A percentile compares a stretch with the other conserved stretches of the same genome.
These are phyloP conservation scores for Eucalyptus tenuipes DNA, from an alignment of 345 rosid species.

Conservation along the genomic window DNA sequence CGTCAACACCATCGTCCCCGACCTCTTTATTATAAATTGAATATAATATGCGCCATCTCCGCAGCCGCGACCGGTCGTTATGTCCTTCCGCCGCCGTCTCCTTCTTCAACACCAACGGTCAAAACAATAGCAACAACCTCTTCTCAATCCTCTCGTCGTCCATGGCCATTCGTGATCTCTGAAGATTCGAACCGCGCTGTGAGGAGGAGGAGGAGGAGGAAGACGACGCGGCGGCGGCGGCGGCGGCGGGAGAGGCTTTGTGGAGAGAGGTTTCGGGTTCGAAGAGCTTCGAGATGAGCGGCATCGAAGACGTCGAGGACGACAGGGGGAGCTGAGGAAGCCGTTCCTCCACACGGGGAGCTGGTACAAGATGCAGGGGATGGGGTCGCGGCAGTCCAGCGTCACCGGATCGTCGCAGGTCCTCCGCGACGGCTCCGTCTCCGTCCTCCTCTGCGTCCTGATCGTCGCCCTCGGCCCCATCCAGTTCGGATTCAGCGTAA, in stretches of 20 bases:
- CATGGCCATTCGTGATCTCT: not conserved
- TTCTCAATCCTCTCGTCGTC: too few relatives aligned
- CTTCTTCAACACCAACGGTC: not conserved
- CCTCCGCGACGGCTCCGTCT: conserved; percentile 58
- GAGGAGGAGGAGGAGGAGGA: not conserved
- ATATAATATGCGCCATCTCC: not conserved
- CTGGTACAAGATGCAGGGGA: conserved; percentile 38
- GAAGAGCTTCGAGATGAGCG: conserved; percentile 17
- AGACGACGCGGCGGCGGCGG: not conserved
- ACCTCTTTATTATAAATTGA: not conserved
- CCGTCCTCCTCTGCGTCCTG: conserved; percentile 60
- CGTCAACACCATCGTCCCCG: not conserved
- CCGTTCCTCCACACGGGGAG: conserved; percentile 69
- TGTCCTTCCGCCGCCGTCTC: not conserved
- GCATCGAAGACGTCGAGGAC: conserved; percentile 44
- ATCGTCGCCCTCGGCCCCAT: conserved; percentile 65
- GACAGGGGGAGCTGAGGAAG: conserved; percentile 35
- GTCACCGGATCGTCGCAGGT: conserved; percentile 35
- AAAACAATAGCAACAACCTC: not conserved
- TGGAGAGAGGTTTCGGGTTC: not conserved
- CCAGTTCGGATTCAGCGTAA: conserved; percentile 70
- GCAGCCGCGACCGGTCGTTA: not conserved
- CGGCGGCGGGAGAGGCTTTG: not conserved
- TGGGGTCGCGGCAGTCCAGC: conserved; percentile 61
- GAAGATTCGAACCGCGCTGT: not conserved